A percentile compares a stretch with the other conserved stretches of the same genome.
Evolutionary conservation across 2,329 filamentous ascomycete species (phyloP).

Genomic region (Botrytis sinoallii): DNA sequence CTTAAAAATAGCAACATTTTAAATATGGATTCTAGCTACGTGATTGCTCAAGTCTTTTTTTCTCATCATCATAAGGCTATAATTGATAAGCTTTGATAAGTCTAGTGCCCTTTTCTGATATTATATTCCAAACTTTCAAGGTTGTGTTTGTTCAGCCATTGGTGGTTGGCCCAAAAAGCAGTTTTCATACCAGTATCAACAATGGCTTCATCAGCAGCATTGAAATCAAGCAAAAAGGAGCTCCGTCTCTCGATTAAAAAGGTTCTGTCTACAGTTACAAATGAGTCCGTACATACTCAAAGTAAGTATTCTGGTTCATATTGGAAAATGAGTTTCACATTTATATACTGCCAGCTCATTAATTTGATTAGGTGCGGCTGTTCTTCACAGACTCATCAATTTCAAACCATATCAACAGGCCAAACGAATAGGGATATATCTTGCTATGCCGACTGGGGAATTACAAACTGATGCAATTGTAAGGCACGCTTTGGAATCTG

Average conservation of each 20-base stretch:
- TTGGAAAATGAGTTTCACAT: conserved; percentile 12
- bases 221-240: conserved; percentile 71
- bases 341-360: conserved; percentile 19
- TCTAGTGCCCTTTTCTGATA: not conserved
- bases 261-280: conserved; percentile 57
- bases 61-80: not conserved
- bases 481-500: conserved; percentile 68
- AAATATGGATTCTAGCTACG: too few relatives aligned
- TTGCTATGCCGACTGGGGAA: conserved; percentile 89
- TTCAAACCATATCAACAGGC: conserved; percentile 75
- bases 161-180: not conserved
- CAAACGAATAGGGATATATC: conserved; percentile 75
- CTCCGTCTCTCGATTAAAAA: conserved; percentile 69
- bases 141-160: not conserved
- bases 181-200: not conserved
- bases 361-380: conserved; percentile 53
- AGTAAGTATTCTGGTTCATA: conserved; percentile 52
- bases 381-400: conserved; percentile 61
- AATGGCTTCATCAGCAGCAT: conserved; percentile 38
- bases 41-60: not conserved
- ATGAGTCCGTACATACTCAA: conserved; percentile 63
- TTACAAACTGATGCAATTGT: conserved; percentile 82
- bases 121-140: not conserved
- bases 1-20: not conserved
- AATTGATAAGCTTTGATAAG: conserved; percentile 4